Percentiles rank a stretch among this genome's conserved stretches.
These are phyloP conservation scores for Xylaria bambusicola DNA, from an alignment of 495 filamentous ascomycete genomes.

Conservation along the genomic window DNA sequence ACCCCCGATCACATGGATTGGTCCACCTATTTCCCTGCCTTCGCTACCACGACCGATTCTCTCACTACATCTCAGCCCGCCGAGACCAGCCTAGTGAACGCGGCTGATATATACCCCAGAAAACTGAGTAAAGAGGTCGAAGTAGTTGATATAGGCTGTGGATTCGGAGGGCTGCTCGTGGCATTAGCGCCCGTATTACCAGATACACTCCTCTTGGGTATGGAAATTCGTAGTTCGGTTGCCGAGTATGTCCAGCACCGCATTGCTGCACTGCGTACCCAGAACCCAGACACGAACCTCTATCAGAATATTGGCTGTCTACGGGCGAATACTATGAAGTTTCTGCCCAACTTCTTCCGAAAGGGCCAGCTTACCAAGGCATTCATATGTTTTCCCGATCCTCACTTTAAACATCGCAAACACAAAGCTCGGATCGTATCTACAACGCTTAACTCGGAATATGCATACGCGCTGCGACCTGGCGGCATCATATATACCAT, in stretches of 20 bases:
- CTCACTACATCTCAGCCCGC: constrained; percentile 10
- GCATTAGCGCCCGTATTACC: constrained; percentile 81
- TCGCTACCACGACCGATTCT: constrained; percentile 35
- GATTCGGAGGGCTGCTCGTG: constrained; percentile 88
- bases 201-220: constrained; percentile 78
- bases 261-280: constrained; percentile 74
- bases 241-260: constrained; percentile 85
- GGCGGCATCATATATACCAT: constrained; percentile 92
- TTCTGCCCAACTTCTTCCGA: constrained; percentile 91
- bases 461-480: constrained; percentile 82
- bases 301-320: constrained; percentile 88
- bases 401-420: constrained; percentile 96
- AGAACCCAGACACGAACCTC: constrained; percentile 56
- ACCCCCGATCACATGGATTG: constrained; percentile 88
- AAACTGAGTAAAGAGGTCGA: constrained; percentile 70
- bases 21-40: constrained; percentile 80
- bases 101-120: constrained; percentile 28
- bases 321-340: constrained; percentile 96
- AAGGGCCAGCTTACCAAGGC: constrained; percentile 77
- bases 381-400: constrained; percentile 98
- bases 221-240: constrained; percentile 91
- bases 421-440: constrained; percentile 95
- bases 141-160: constrained; percentile 96
- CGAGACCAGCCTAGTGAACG: constrained; percentile 15
- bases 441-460: constrained; percentile 84